Evolutionary conservation across 306 rosid species (phyloP).

Genomic region (Oxytropis ochrocephala): DNA sequence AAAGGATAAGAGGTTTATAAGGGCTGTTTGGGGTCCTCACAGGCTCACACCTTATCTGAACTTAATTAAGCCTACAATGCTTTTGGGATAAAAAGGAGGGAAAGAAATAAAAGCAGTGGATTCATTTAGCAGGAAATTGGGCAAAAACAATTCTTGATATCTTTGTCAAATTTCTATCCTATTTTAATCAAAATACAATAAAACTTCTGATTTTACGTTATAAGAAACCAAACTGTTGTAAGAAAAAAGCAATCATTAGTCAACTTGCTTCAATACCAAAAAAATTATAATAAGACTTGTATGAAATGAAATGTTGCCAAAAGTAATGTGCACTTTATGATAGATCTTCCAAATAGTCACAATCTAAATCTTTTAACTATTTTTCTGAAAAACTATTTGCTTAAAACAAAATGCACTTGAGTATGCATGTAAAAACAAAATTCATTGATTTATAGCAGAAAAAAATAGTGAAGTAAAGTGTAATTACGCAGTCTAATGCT

Average conservation of each 20-base stretch:
- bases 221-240: neutral
- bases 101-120: constrained; percentile 3
- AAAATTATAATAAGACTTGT: neutral
- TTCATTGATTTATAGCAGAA: neutral
- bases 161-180: neutral
- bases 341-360: neutral
- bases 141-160: neutral
- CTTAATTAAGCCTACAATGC: neutral
- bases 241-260: neutral
- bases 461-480: neutral
- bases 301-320: neutral
- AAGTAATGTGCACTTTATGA: neutral
- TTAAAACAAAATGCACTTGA: neutral
- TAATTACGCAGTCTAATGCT: neutral
- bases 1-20: too few species aligned
- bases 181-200: neutral
- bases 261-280: neutral
- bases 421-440: neutral
- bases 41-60: neutral
- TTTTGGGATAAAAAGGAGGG: neutral
- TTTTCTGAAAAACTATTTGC: neutral
- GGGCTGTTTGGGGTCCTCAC: too few species aligned
- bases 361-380: neutral
- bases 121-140: neutral
- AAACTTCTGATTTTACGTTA: neutral